Evolutionary conservation across 768 basidiomycete species (phyloP), one percentile per base, ranked within the genome.

Genomic region (Russula vinacea): DNA sequence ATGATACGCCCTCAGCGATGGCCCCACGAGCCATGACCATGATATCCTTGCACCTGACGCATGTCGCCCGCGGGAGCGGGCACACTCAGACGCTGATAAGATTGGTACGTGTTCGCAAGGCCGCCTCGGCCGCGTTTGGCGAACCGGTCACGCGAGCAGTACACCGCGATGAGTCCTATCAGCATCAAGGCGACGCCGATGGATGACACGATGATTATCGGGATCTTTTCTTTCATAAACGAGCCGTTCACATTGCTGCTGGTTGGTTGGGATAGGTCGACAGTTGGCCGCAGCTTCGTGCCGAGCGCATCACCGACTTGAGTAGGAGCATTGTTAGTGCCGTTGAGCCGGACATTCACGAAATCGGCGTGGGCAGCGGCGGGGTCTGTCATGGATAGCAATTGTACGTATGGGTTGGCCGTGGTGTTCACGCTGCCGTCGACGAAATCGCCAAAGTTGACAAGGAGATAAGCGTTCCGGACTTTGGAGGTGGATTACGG

Each of bases 31-130:
- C 44, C n/a, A 45, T 45, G 44, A 5, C 22, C 22, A 24, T 47
- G 33, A 45, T 54, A 58, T n/a, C 51, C 62, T 11, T 2, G 33
- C 44, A 64, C 56, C n/a, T 47, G 45, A 22, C 13, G 22, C 22
- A 45, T 17, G 8, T 47, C 44, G 26, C 35, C 45, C 17, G 44
- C 24, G n/a, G 57, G 57, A 2, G 51, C 57, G 5, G 52, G 52
- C 35, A n/a, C 57, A 2, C 22, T 35, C 10, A 59, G 26, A 6
- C 26, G 57, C n/a, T 53, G 57, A 54, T 58, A 63, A 19, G 62
- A 58, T 32, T 22, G 24, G 40, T 58, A 58, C 33, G 40, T 50
- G 45, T 47, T 47, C 45, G 22, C 45, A 22, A 47, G 45, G 45
- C 45, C 11, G 3, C 45, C n/a, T 47, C 22, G n/a, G 45, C 22